Evolutionary conservation across 208 protist species (phyloP).

Genomic region (Willaertia magna): DNA sequence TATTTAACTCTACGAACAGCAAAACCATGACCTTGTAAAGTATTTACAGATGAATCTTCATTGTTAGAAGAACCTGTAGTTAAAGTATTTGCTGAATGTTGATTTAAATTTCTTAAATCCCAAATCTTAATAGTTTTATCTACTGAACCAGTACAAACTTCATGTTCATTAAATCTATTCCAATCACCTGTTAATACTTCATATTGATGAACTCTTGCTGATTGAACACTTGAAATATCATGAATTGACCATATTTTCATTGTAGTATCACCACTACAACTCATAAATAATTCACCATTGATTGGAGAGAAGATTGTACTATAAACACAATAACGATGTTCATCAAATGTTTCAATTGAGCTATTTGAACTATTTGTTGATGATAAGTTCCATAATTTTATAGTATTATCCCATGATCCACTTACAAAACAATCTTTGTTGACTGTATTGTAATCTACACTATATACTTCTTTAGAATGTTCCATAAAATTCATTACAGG

Average conservation of each 20-base stretch:
- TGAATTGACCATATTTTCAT: slow-evolving; percentile 24
- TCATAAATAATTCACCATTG: slow-evolving; percentile 12
- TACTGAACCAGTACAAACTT: slow-evolving; percentile 33
- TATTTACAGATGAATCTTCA: not conserved
- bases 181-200: slow-evolving; percentile 36
- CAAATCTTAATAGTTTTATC: slow-evolving; percentile 34
- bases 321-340: slow-evolving; percentile 23
- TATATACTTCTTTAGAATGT: slow-evolving; percentile 21
- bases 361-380: not conserved
- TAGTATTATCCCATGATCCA: slow-evolving; percentile 24
- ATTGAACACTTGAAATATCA: not conserved
- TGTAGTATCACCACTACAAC: slow-evolving; percentile 22
- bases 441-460: slow-evolving; percentile 22
- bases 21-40: slow-evolving; percentile 4
- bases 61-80: not conserved
- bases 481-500: not conserved
- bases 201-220: slow-evolving; percentile 15
- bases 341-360: slow-evolving; percentile 4
- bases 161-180: slow-evolving; percentile 35
- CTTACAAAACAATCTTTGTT: slow-evolving; percentile 21
- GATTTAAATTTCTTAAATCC: slow-evolving; percentile 26
- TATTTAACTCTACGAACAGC: slow-evolving; percentile 26
- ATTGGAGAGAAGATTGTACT: slow-evolving; percentile 23
- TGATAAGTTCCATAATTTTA: slow-evolving; percentile 14
- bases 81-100: not conserved